Base-by-base conservation (phyloP, 495 filamentous ascomycete species). In the Pseudomonodictys pantanalensis region DNA sequence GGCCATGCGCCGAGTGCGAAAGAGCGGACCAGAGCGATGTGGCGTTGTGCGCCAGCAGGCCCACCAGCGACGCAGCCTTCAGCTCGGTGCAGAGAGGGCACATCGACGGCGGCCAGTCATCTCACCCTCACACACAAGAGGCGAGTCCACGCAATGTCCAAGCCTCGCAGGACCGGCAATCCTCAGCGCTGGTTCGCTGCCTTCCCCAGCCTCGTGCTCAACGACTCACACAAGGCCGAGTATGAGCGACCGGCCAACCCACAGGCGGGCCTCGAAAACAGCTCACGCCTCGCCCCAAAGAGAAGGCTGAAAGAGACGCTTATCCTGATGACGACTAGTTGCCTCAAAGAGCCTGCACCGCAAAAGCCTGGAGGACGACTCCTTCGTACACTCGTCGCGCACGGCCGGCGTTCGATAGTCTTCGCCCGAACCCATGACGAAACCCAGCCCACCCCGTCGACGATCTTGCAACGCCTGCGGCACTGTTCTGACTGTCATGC, bases 371-470 rank as follows among this genome's bases (percentile, higher is more conserved):
- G n/a, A n/a, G n/a, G n/a, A 62, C 63, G 54, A 62, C 57, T 29
- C 24, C 62, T 61, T n/a, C 56, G 62, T 65, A 49, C 38, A 63
- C 15, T 41, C 30, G 17, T 15, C 25, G 62, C 49, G 62, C 62
- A 65, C 62, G 56, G 62, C 30, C 58, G 42, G 56, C 35, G 53
- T 58, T 60, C 52, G 57, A 62, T 52, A 46, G 57, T 49, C 52
- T 42, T 59, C 42, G 60, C 45, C 38, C 52, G 60, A 38, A 51
- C 25, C 45, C 45, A 66, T 66, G 63, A 66, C 63, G 63, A 52
- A 58, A n/a, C n/a, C 56, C 52, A 52, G 47, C 49, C 57, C 39
- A 33, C 6, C 35, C 42, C 50, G 29, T 39, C 32, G 62, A 33
- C 5, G 62, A 65, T 65, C 62, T 52, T 56, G 50, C 56, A 58